phyloP scores from a whole-genome alignment of 192 early-diverging fungal species.

The Linderina pennispora region DNA sequence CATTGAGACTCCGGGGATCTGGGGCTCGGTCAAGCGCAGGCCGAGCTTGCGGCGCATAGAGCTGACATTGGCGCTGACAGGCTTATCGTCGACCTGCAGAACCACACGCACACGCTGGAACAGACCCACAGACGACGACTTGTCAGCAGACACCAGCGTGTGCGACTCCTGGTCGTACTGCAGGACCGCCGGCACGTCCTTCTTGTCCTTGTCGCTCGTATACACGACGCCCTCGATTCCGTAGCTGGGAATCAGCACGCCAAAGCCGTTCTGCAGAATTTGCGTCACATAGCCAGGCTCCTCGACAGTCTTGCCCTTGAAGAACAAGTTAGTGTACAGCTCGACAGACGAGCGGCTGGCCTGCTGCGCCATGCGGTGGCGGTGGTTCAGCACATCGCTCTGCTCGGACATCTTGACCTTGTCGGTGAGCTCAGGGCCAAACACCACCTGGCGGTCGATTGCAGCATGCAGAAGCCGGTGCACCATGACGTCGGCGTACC shows the following conservation, averaged over 20 bases:
- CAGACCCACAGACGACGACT: constrained; percentile 11
- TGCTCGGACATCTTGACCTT: constrained; percentile 57
- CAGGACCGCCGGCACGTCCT: constrained; percentile 9
- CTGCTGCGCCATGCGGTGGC: constrained; percentile 80
- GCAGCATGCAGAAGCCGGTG: constrained; percentile 71
- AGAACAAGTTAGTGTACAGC: constrained; percentile 69
- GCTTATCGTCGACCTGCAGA: constrained; percentile 40
- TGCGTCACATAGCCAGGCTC: constrained; percentile 48
- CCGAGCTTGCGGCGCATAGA: constrained; percentile 44
- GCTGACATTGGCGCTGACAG: constrained; percentile 42
- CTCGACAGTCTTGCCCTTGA: constrained; percentile 59
- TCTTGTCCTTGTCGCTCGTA: constrained; percentile 33
- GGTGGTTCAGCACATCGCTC: constrained; percentile 80
- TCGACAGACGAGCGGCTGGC: constrained; percentile 84
- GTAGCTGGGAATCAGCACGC: constrained; percentile 73
- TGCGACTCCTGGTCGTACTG: constrained; percentile 31
- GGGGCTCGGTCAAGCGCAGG: constrained; percentile 29
- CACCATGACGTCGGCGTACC: constrained; percentile 95
- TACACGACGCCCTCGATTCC: constrained; percentile 88
- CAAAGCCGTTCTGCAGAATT: constrained; percentile 79
- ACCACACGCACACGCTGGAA: constrained; percentile 39
- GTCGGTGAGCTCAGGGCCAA: constrained; percentile 11
- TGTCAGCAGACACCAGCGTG: constrained; percentile 19
- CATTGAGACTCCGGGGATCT: constrained; percentile 19
- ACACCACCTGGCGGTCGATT: constrained; percentile 17